Evolutionary conservation across 768 basidiomycete species (phyloP).

Genomic region (Psilocybe cubensis): DNA sequence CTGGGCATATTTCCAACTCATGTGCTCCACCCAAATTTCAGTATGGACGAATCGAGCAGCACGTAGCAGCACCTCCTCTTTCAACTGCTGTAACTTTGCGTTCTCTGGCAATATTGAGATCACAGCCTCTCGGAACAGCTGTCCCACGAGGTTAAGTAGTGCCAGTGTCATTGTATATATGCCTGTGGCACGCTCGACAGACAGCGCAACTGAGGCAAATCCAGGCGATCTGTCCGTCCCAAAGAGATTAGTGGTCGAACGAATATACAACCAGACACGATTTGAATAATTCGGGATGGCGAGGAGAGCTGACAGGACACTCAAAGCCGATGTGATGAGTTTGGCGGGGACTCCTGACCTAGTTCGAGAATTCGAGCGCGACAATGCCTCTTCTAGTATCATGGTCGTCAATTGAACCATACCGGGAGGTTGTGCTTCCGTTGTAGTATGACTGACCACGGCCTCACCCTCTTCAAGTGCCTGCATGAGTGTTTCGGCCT

Average conservation of each 20-base stretch:
- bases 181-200: slow-evolving; percentile 70
- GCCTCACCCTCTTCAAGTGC: slow-evolving; percentile 62
- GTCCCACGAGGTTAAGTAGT: slow-evolving; percentile 74
- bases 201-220: slow-evolving; percentile 67
- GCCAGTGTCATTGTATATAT: slow-evolving; percentile 84
- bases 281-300: slow-evolving; percentile 76
- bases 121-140: slow-evolving; percentile 75
- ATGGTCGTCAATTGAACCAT: slow-evolving; percentile 80
- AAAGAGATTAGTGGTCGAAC: slow-evolving; percentile 78
- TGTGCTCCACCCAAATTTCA: slow-evolving; percentile 87
- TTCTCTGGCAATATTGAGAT: slow-evolving; percentile 60
- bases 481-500: slow-evolving; percentile 68
- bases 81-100: slow-evolving; percentile 66
- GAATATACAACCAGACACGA: slow-evolving; percentile 87
- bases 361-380: slow-evolving; percentile 46
- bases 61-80: slow-evolving; percentile 83
- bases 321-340: slow-evolving; percentile 81
- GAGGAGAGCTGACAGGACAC: slow-evolving; percentile 77
- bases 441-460: slow-evolving; percentile 55
- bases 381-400: slow-evolving; percentile 80
- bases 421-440: slow-evolving; percentile 62
- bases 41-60: slow-evolving; percentile 80
- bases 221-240: slow-evolving; percentile 60
- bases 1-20: slow-evolving; percentile 84
- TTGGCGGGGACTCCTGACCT: slow-evolving; percentile 52